Conservation (phyloP, 148 eudicot species). For the Rhododendron griersonianum region DNA sequence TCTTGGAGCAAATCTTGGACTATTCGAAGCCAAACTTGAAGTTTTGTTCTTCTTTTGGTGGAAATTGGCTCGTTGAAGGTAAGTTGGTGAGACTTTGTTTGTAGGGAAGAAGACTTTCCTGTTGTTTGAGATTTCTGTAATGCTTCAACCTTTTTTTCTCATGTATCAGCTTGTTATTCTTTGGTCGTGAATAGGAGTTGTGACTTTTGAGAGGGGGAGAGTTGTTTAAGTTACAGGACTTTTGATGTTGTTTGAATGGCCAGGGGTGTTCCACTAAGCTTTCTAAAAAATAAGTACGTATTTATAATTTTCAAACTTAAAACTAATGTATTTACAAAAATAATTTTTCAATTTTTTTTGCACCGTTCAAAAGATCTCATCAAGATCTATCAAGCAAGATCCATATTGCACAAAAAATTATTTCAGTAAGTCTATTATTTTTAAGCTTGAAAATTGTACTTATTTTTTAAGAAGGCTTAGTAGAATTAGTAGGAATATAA, state of each 20-base stretch:
- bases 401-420: too few species aligned
- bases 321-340: too few species aligned
- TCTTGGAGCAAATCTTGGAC: slow-evolving; percentile 13
- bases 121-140: background rate
- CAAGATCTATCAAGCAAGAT: too few species aligned
- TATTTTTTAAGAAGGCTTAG: too few species aligned
- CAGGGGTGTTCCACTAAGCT: too few species aligned
- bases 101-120: background rate
- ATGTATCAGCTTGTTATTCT: background rate
- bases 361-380: too few species aligned
- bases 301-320: too few species aligned
- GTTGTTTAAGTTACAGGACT: background rate
- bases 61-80: slow-evolving; percentile 4
- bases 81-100: slow-evolving; percentile 5
- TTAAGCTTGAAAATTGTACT: too few species aligned
- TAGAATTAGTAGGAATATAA: background rate
- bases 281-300: background rate
- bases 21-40: background rate
- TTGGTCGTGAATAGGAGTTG: background rate
- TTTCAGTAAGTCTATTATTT: too few species aligned
- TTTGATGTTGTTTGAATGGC: background rate
- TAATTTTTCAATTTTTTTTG: too few species aligned
- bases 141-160: background rate
- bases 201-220: background rate
- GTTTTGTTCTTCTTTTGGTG: slow-evolving; percentile 6